phyloP scores from a whole-genome alignment of 257 asterid genomes.

The Voacanga thouarsii region DNA sequence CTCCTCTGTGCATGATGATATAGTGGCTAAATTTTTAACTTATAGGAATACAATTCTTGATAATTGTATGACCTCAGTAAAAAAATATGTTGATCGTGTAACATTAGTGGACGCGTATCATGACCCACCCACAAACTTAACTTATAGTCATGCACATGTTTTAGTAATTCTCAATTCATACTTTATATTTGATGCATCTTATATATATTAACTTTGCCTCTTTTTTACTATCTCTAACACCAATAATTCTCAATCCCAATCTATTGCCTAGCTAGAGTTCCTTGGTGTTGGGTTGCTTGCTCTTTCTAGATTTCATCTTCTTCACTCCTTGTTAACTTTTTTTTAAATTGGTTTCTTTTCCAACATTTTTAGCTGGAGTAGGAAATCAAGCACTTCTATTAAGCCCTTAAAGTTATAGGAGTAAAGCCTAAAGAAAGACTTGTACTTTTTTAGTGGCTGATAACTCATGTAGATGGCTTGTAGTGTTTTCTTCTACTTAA shows the following conservation, averaged over 20 bases:
- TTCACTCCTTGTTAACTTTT: not conserved
- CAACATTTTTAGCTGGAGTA: slow-evolving; percentile 74
- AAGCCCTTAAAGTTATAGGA: slow-evolving; percentile 80
- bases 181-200: slow-evolving; percentile 1
- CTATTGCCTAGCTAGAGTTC: not conserved
- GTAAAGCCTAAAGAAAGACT: slow-evolving; percentile 72
- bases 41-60: slow-evolving; percentile 84
- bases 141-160: slow-evolving; percentile 62
- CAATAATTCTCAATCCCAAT: not conserved
- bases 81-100: slow-evolving; percentile 64
- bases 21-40: too few species aligned
- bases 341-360: too few species aligned
- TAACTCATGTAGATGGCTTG: slow-evolving; percentile 96
- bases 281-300: not conserved
- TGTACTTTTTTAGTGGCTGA: slow-evolving; percentile 95
- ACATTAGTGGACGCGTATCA: slow-evolving; percentile 83
- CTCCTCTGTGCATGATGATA: not conserved
- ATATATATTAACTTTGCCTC: not conserved
- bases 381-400: slow-evolving; percentile 74
- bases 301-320: not conserved
- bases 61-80: slow-evolving; percentile 80
- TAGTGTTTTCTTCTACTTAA: slow-evolving; percentile 14
- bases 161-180: slow-evolving; percentile 1
- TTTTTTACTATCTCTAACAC: not conserved
- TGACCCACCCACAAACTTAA: slow-evolving; percentile 74